Conservation (phyloP, 768 basidiomycete genomes). For the Mycena rosella region DNA sequence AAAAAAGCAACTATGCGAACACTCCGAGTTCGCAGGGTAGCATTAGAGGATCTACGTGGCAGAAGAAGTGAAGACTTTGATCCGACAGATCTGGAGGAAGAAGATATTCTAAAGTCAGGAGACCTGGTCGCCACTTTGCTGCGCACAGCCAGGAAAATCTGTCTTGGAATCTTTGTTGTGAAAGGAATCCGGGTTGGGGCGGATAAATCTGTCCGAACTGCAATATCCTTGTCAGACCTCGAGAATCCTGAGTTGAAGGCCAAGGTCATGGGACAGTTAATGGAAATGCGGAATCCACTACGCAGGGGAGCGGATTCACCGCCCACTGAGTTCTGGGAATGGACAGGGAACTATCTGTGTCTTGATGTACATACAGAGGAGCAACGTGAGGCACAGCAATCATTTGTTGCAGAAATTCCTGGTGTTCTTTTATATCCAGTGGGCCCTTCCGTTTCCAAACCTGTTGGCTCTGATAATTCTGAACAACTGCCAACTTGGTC, state of each 20-base stretch:
- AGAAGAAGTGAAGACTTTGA: not conserved
- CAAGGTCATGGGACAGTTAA: not conserved
- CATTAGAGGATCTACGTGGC: not conserved
- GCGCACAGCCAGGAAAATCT: not conserved
- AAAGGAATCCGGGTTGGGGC: not conserved
- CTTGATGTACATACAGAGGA: not conserved
- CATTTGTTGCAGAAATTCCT: not conserved
- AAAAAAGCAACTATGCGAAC: constrained; percentile 8
- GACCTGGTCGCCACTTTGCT: not conserved
- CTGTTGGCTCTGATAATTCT: not conserved
- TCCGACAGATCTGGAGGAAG: not conserved
- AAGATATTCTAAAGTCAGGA: not conserved
- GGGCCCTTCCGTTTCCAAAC: not conserved
- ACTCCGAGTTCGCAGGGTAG: not conserved
- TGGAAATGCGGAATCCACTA: not conserved
- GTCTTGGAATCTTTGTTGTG: not conserved
- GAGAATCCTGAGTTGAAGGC: not conserved
- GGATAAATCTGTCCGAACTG: not conserved
- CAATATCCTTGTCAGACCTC: not conserved
- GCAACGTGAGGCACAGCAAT: not conserved
- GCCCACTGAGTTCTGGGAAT: constrained; percentile 1
- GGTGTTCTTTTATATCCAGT: too few relatives aligned
- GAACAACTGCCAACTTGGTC: not conserved
- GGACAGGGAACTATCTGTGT: not conserved
- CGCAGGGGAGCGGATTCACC: not conserved